Conservation (phyloP, 371 early-diverging fungal species). For the Lichtheimia ornata region DNA sequence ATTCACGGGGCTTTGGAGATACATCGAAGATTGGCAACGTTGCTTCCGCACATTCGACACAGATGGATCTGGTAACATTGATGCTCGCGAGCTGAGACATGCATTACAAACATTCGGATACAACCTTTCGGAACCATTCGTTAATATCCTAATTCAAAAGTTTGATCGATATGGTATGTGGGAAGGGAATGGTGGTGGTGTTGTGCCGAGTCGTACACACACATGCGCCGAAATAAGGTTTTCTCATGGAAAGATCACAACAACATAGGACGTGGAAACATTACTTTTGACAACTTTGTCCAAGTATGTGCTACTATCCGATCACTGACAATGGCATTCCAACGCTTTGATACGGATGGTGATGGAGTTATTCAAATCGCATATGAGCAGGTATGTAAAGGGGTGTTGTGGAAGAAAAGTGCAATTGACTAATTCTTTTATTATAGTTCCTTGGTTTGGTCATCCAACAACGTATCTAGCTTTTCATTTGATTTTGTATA, state of each 20-base stretch:
- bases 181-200: neutral
- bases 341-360: conserved; percentile 68
- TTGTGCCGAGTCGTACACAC: neutral
- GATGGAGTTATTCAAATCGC: conserved; percentile 80
- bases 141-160: conserved; percentile 67
- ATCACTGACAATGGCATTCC: conserved; percentile 76
- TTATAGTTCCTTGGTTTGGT: neutral
- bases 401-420: neutral
- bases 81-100: conserved; percentile 67
- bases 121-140: conserved; percentile 59
- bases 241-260: neutral
- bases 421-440: neutral
- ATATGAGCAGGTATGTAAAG: conserved; percentile 66
- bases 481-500: too few species aligned
- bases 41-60: conserved; percentile 82
- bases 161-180: conserved; percentile 70
- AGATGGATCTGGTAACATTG: conserved; percentile 79
- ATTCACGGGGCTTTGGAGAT: conserved; percentile 77
- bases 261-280: conserved; percentile 44
- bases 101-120: conserved; percentile 82
- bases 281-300: conserved; percentile 84
- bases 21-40: conserved; percentile 75
- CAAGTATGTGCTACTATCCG: conserved; percentile 81
- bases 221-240: neutral
- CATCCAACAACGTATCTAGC: too few species aligned